phyloP scores from a whole-genome alignment of 2,329 filamentous ascomycete species.

The Periconia sp. region DNA sequence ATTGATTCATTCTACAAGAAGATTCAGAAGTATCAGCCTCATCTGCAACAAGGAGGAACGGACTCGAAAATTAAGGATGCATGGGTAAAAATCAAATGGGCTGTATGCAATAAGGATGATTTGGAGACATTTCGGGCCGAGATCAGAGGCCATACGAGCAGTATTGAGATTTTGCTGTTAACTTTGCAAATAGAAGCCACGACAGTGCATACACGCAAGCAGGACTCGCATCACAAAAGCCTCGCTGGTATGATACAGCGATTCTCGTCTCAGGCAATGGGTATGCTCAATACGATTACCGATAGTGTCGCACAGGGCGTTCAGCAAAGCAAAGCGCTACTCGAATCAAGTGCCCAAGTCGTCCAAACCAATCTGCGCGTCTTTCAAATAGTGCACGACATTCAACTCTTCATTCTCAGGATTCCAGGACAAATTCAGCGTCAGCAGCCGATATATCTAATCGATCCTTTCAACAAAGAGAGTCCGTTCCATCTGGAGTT shows the following conservation, averaged over 20 bases:
- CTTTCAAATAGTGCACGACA: conserved; percentile 22
- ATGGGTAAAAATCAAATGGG: conserved; percentile 33
- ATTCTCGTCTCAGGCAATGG: conserved; percentile 21
- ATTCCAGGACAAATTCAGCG: conserved; percentile 33
- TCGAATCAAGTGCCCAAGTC: conserved; percentile 6
- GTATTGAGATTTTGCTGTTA: conserved; percentile 33
- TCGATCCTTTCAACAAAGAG: conserved; percentile 31
- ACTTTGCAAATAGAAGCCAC: conserved; percentile 28
- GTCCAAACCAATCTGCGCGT: conserved; percentile 26
- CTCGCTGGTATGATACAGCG: conserved; percentile 13
- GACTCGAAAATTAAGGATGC: conserved; percentile 18
- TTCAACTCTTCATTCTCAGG: conserved; percentile 21
- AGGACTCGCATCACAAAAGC: conserved; percentile 3
- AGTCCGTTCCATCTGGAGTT: conserved; percentile 40
- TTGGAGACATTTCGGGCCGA: conserved; percentile 27
- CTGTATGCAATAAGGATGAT: conserved; percentile 32
- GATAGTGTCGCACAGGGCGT: conserved; percentile 6
- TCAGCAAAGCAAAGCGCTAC: conserved; percentile 12
- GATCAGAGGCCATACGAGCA: conserved; percentile 28
- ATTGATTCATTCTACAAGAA: conserved; percentile 35
- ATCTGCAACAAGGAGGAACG: conserved; percentile 11
- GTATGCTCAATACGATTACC: conserved; percentile 7
- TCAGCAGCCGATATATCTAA: conserved; percentile 37
- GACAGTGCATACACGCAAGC: conserved; percentile 1
- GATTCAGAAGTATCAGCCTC: conserved; percentile 30